These are phyloP conservation scores for Fraxinus latifolia DNA, from an alignment of 305 asterid genomes.

Conservation along the genomic window DNA sequence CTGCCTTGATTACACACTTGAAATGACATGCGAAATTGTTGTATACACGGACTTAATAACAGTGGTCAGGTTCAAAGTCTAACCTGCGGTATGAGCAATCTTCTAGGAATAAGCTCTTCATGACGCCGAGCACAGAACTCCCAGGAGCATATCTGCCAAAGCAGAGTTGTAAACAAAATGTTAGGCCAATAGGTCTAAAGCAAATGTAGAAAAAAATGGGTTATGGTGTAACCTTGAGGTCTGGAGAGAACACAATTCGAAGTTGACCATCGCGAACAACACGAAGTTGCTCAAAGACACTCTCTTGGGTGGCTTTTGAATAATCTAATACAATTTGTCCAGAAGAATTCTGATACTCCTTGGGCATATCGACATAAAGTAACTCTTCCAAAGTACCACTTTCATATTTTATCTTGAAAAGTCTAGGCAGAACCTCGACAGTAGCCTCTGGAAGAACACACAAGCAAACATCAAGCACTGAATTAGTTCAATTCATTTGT, in stretches of 20 bases:
- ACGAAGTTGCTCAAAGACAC: slow-evolving; percentile 42
- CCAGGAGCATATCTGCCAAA: slow-evolving; percentile 47
- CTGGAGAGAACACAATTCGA: slow-evolving; percentile 44
- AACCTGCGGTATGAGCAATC: slow-evolving; percentile 49
- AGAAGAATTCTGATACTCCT: slow-evolving; percentile 36
- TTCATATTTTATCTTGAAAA: slow-evolving; percentile 44
- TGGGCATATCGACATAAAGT: slow-evolving; percentile 36
- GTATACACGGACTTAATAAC: not conserved
- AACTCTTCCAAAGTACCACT: slow-evolving; percentile 40
- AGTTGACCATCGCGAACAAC: slow-evolving; percentile 52
- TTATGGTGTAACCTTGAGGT: slow-evolving; percentile 40
- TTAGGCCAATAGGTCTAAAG: not conserved
- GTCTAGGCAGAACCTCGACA: slow-evolving; percentile 45
- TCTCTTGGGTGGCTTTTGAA: slow-evolving; percentile 47
- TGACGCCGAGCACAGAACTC: slow-evolving; percentile 54
- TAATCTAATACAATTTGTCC: slow-evolving; percentile 46
- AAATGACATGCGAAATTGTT: not conserved
- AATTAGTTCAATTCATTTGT: not conserved
- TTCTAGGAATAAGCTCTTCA: slow-evolving; percentile 42
- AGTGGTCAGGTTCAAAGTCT: not conserved
- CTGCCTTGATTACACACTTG: not conserved
- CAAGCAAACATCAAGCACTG: not conserved
- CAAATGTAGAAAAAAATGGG: not conserved
- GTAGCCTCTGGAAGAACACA: slow-evolving; percentile 37
- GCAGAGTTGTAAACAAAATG: not conserved